Conservation (phyloP, 1,284 basidiomycete species). For the Boletellus deceptivus region DNA sequence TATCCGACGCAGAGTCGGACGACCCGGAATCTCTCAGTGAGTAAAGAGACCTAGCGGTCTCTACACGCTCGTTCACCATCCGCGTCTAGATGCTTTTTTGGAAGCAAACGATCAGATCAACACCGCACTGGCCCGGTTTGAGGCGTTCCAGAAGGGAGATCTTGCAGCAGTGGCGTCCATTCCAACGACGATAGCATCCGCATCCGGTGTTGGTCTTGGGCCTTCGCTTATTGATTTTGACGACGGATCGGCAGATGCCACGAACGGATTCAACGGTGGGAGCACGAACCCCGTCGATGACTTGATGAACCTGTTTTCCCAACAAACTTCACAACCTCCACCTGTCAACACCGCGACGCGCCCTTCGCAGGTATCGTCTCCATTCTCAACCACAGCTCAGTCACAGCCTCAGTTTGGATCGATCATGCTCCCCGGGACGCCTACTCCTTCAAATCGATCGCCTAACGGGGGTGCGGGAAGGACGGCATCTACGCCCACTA, state of each 20-base stretch:
- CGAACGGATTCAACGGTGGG: conserved; percentile 10
- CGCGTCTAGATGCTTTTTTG: conserved; percentile 75
- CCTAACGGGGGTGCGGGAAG: conserved; percentile 18
- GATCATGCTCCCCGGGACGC: conserved; percentile 54
- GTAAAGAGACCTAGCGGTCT: conserved; percentile 19
- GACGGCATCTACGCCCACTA: conserved; percentile 19
- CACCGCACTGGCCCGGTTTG: conserved; percentile 85
- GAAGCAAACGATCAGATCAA: conserved; percentile 99
- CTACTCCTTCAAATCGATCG: conserved; percentile 25
- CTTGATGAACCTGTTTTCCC: conserved; percentile 55
- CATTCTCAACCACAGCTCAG: conserved; percentile 12
- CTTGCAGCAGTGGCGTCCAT: conserved; percentile 60
- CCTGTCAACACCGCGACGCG: conserved; percentile 25
- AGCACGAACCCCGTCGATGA: conserved; percentile 45
- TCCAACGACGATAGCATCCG: conserved; percentile 54
- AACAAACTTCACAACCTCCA: conserved; percentile 20
- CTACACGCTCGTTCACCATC: conserved; percentile 1
- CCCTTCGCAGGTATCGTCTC: conserved; percentile 15
- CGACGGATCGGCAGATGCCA: conserved; percentile 36
- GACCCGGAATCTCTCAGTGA: conserved; percentile 86
- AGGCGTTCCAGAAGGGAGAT: conserved; percentile 90
- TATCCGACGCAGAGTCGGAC: conserved; percentile 83
- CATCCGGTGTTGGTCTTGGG: conserved; percentile 33
- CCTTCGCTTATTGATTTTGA: conserved; percentile 74
- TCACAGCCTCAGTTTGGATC: conserved; percentile 40